A percentile compares a stretch with the other conserved stretches of the same genome.
These are phyloP conservation scores for Talaromyces sp. DNA, from an alignment of 2,329 filamentous ascomycete genomes.

Conservation along the genomic window DNA sequence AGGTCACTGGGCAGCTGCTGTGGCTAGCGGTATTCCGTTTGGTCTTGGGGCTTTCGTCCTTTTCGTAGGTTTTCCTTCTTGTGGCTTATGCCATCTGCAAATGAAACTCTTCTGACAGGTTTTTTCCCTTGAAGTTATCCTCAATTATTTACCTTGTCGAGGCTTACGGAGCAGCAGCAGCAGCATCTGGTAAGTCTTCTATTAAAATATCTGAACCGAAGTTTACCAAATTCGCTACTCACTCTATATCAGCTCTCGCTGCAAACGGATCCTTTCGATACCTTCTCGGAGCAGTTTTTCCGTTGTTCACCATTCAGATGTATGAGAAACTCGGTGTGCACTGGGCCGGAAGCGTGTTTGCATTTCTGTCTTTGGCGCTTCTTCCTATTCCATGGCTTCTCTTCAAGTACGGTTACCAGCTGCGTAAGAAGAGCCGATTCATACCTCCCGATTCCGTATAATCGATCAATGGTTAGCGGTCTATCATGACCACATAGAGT, in stretches of 20 bases:
- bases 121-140: not conserved
- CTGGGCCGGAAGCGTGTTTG: slow-evolving; percentile 40
- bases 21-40: slow-evolving; percentile 16
- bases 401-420: slow-evolving; percentile 32
- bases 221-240: not conserved
- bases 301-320: slow-evolving; percentile 36
- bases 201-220: not conserved
- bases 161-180: slow-evolving; percentile 11
- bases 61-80: slow-evolving; percentile 6
- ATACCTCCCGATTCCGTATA: not conserved
- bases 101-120: not conserved
- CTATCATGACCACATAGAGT: not conserved
- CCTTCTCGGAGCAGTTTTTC: slow-evolving; percentile 32
- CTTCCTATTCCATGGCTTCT: slow-evolving; percentile 41
- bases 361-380: slow-evolving; percentile 36
- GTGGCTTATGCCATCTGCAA: not conserved
- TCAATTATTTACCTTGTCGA: slow-evolving; percentile 17
- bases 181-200: slow-evolving; percentile 14
- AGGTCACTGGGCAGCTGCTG: slow-evolving; percentile 11
- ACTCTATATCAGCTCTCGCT: slow-evolving; percentile 12
- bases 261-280: slow-evolving; percentile 17
- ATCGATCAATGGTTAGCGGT: not conserved
- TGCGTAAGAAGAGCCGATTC: slow-evolving; percentile 27
- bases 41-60: slow-evolving; percentile 17
- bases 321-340: slow-evolving; percentile 34